Base-by-base conservation (phyloP, 495 filamentous ascomycete species). In the Lasiosphaeria miniovina region DNA sequence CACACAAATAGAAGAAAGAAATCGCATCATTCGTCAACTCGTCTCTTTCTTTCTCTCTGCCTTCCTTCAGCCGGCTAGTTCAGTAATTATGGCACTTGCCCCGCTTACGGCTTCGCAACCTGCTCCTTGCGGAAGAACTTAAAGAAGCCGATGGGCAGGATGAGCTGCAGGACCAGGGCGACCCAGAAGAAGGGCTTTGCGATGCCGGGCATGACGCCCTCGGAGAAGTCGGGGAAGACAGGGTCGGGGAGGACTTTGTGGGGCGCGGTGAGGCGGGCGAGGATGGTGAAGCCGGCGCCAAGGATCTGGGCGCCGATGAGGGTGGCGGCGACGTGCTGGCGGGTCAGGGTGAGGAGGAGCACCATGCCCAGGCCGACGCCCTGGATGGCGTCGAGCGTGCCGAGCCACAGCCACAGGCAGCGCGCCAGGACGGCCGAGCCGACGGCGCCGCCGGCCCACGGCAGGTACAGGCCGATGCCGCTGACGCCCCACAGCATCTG, bases 71-170 rank as follows among this genome's bases (percentile, higher is more conserved):
- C n/a, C n/a, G n/a, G n/a, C n/a, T n/a, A n/a, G n/a, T n/a, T n/a
- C n/a, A n/a, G n/a, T n/a, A n/a, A n/a, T n/a, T n/a, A n/a, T n/a
- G n/a, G n/a, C n/a, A n/a, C n/a, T n/a, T n/a, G n/a, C n/a, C 15
- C 15, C 6, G 14, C 35, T 63, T 31, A 86, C 12, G 86, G 86
- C 76, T 88, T 89, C 36, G 77, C 80, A 58, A 88, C 78, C 68
- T 88, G 86, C 70, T 88, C 86, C 75, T 86, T 87, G 50, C 86
- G 77, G 74, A 88, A 89, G 71, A 87, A 88, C 62, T 80, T 73
- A 15, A 64, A 64, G 36, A 64, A 64, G 14, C 86, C 77, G 65
- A 86, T 86, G 11, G 85, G 84, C 45, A 83, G 69, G 65, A 90
- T 82, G 38, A 86, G 55, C 67, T 90, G 88, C 60, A 82, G 71